Evolutionary conservation across 176 grass and related monocot genomes (phyloP).

Genomic region (Triticum turgidum): DNA sequence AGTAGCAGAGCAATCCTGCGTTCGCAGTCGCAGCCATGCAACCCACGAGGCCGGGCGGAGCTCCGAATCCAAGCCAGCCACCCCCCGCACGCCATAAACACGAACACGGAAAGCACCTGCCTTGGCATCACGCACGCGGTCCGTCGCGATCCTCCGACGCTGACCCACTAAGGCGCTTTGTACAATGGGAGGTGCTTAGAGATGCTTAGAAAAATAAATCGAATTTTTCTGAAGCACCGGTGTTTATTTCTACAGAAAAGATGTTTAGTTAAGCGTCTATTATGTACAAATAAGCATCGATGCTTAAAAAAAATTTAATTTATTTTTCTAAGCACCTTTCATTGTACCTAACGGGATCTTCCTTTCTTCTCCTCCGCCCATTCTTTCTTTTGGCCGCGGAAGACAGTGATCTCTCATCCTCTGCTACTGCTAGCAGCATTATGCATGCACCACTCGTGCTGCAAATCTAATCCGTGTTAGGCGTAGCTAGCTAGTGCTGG

Average conservation of each 20-base stretch:
- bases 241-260: too few species aligned
- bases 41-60: not conserved
- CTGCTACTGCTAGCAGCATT: not conserved
- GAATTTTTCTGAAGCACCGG: too few species aligned
- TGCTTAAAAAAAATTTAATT: too few species aligned
- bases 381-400: not conserved
- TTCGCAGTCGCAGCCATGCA: not conserved
- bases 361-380: not conserved
- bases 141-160: not conserved
- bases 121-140: not conserved
- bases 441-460: not conserved
- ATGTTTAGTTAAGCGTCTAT: too few species aligned
- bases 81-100: not conserved
- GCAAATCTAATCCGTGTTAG: conserved; percentile 6
- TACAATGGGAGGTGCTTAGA: too few species aligned
- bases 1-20: not conserved
- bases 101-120: conserved; percentile 12
- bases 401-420: not conserved
- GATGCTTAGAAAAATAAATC: too few species aligned
- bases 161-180: not conserved
- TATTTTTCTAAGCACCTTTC: too few species aligned
- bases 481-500: not conserved
- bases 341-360: not conserved
- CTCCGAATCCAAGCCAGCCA: not conserved
- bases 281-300: too few species aligned